Base-by-base conservation (phyloP, 805 yeast species). In the Pichia sporocuriosa region DNA sequence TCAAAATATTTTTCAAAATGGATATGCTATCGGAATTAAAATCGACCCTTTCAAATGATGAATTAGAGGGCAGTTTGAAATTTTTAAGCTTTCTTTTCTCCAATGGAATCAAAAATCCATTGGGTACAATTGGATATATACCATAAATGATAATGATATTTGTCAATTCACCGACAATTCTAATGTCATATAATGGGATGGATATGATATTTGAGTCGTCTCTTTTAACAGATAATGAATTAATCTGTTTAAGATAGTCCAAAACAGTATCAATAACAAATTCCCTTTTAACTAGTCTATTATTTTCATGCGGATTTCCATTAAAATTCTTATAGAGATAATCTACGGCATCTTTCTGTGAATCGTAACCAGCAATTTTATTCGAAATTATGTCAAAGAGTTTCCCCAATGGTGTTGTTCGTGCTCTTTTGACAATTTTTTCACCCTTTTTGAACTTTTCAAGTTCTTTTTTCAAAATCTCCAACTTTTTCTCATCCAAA, bases 121-220 rank as follows among this genome's bases (percentile, higher is more conserved):
- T 44, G 0, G 79, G 74, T 1, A 86, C 47, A 38, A 75, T 73
- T 0, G 88, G 76, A 50, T 81, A 82, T 0, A 90, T 68, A 0
- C 95, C 89, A 48, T 79, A 81, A 2, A 82, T 60, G 0, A 88
- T 75, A 2, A 89, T 66, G 10, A 82, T 44, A 48, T 80, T 82
- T 16, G 83, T 59, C 33, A 90, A 55, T 19, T 69, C 73, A 27
- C 83, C 81, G 42, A 93, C 73, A 4, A 76, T 72, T 56, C 79
- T 83, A 72, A 90, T 79, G 57, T 93, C 97, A 52, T 86, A 88
- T 9, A 90, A 67, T 0, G 97, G 85, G 13, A 90, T 80, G 8
- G 82, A 67, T 10, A 84, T 67, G 37, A 74, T 36, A 62, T 56
- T 32, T 52, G 47, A 33, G 9, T 37, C 42, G n/a, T 56, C 45